Percentiles rank a stretch among this genome's conserved stretches.
Evolutionary conservation across 2,329 filamentous ascomycete genomes (phyloP).

Genomic region (Beauveria scarabaeidicola): DNA sequence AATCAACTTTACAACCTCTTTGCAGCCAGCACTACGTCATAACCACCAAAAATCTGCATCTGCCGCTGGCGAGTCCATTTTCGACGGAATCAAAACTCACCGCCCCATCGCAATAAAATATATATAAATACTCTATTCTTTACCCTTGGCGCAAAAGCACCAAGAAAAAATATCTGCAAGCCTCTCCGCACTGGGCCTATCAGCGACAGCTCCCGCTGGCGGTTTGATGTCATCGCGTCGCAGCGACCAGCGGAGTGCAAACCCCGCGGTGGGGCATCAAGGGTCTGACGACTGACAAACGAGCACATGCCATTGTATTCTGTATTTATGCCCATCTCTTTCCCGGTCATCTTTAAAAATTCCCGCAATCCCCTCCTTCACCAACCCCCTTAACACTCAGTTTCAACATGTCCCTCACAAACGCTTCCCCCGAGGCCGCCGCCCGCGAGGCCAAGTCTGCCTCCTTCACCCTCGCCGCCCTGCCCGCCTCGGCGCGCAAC

Average conservation of each 20-base stretch:
- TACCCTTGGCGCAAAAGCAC: background rate
- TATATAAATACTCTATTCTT: background rate
- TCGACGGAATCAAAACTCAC: background rate
- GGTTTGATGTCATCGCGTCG: constrained; percentile 9
- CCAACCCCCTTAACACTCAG: background rate
- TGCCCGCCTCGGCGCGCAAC: constrained; percentile 70
- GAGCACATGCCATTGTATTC: constrained; percentile 2
- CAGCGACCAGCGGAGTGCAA: constrained; percentile 1
- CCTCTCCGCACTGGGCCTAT: constrained; percentile 1
- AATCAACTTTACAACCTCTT: no score
- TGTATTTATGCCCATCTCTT: background rate
- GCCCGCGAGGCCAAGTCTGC: constrained; percentile 72
- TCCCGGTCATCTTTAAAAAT: background rate
- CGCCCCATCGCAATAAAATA: background rate
- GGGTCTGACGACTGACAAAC: background rate
- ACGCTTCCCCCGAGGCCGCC: constrained; percentile 68
- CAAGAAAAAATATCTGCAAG: constrained; percentile 5
- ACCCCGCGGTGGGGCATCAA: constrained; percentile 8
- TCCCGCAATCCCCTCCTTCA: background rate
- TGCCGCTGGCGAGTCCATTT: background rate
- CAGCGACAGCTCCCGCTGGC: background rate
- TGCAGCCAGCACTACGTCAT: background rate
- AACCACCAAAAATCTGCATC: background rate
- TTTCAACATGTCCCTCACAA: constrained; percentile 76
- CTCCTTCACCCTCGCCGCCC: constrained; percentile 73